Percentiles rank a stretch among this genome's conserved stretches.
These are phyloP conservation scores for Paecilomyces formosus DNA, from an alignment of 2,329 filamentous ascomycete genomes.

Conservation along the genomic window DNA sequence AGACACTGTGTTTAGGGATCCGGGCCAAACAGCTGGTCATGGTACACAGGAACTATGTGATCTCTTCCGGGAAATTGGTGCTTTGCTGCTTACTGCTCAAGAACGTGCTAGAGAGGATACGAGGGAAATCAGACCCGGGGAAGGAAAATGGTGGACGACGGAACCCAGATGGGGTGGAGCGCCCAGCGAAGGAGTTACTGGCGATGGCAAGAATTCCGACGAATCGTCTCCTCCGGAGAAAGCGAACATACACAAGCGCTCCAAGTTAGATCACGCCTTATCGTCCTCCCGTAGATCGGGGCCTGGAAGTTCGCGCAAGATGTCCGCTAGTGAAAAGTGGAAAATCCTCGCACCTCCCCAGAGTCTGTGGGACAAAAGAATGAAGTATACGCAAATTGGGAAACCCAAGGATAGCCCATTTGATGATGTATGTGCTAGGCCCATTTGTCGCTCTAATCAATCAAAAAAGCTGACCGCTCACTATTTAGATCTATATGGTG, in stretches of 20 bases:
- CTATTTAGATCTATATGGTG: slow-evolving; percentile 50
- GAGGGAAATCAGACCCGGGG: slow-evolving; percentile 42
- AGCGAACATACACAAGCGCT: slow-evolving; percentile 30
- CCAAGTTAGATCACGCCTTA: slow-evolving; percentile 26
- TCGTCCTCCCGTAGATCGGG: slow-evolving; percentile 23
- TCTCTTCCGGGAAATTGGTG: slow-evolving; percentile 50
- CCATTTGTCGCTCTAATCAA: background rate
- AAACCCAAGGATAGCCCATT: slow-evolving; percentile 40
- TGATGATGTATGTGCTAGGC: slow-evolving; percentile 44
- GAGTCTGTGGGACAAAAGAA: slow-evolving; percentile 50
- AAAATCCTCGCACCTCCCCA: slow-evolving; percentile 44
- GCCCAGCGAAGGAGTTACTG: slow-evolving; percentile 27
- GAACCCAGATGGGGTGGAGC: slow-evolving; percentile 51
- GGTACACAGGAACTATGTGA: slow-evolving; percentile 42
- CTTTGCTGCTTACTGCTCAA: slow-evolving; percentile 51
- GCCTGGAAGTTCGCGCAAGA: slow-evolving; percentile 29
- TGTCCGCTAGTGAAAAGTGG: slow-evolving; percentile 46
- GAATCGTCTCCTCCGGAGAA: slow-evolving; percentile 18
- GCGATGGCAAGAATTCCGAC: slow-evolving; percentile 22
- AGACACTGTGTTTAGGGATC: slow-evolving; percentile 46
- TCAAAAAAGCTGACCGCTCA: slow-evolving; percentile 1
- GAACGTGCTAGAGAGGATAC: slow-evolving; percentile 52
- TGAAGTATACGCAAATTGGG: slow-evolving; percentile 51
- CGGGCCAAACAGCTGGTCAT: slow-evolving; percentile 17
- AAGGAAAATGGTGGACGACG: slow-evolving; percentile 55